A percentile compares a stretch with the other conserved stretches of the same genome.
Evolutionary conservation across 2,329 filamentous ascomycete genomes (phyloP).

Genomic region (Alternaria sp.): DNA sequence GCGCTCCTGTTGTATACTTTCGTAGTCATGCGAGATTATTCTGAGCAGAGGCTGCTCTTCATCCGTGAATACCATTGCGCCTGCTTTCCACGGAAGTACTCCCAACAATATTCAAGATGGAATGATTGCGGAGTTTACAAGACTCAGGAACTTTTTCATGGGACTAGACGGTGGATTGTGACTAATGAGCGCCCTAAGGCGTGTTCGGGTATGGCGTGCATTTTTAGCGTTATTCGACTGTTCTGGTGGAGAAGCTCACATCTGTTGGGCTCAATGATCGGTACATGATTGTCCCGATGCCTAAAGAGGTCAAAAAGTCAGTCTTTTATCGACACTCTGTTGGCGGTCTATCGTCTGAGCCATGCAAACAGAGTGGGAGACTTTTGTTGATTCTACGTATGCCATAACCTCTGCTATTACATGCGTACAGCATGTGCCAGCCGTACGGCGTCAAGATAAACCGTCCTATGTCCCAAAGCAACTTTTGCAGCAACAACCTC

Average conservation of each 20-base stretch:
- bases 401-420: too few relatives aligned
- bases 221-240: conserved; percentile 1
- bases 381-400: not conserved
- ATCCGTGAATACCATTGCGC: conserved; percentile 32
- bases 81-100: not conserved
- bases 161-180: conserved; percentile 8
- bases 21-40: conserved; percentile 30
- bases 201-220: conserved; percentile 8
- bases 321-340: not conserved
- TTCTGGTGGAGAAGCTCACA: conserved; percentile 1
- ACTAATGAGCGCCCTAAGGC: conserved; percentile 12
- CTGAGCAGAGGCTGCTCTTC: conserved; percentile 46
- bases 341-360: not conserved
- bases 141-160: conserved; percentile 11
- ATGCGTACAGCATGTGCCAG: too few relatives aligned
- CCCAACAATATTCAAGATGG: not conserved
- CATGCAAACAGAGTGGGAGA: not conserved
- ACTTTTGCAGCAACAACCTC: not conserved
- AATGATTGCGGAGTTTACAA: not conserved
- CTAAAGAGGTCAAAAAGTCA: not conserved
- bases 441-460: too few relatives aligned
- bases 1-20: conserved; percentile 25
- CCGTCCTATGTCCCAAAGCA: not conserved
- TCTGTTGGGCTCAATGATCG: not conserved
- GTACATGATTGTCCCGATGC: not conserved